A percentile compares a stretch with the other conserved stretches of the same genome.
Evolutionary conservation across 148 eudicot genomes (phyloP).

Genomic region (Gaultheria prostrata): DNA sequence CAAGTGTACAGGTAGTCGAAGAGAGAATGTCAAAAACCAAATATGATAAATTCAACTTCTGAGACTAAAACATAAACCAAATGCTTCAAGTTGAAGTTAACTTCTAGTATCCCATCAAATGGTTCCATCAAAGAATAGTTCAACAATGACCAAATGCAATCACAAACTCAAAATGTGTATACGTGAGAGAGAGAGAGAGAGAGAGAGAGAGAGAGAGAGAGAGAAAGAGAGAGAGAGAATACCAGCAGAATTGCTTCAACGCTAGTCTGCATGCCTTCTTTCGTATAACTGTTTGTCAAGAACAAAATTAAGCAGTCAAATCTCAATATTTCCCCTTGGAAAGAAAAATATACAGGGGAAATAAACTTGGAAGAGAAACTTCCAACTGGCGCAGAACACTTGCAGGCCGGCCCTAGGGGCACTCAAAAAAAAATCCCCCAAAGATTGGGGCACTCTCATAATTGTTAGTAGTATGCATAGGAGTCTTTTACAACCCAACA

Average conservation of each 20-base stretch:
- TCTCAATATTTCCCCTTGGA: not conserved
- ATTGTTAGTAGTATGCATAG: too few species aligned
- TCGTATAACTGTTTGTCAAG: constrained; percentile 52
- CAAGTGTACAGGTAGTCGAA: not conserved
- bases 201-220: not conserved
- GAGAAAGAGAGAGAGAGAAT: too few species aligned
- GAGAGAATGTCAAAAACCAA: not conserved
- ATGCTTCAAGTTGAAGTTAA: not conserved
- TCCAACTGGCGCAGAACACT: not conserved
- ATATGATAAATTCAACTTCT: not conserved
- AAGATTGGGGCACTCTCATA: too few species aligned
- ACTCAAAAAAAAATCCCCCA: too few species aligned
- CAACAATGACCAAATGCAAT: not conserved
- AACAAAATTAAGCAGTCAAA: not conserved
- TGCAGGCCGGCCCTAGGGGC: too few species aligned
- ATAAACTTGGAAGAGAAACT: not conserved
- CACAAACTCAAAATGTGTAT: not conserved
- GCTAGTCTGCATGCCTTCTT: constrained; percentile 97
- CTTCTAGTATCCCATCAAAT: not conserved
- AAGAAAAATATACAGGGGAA: not conserved
- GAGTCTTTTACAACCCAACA: too few species aligned
- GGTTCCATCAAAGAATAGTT: not conserved
- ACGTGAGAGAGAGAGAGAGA: not conserved
- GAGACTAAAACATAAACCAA: not conserved
- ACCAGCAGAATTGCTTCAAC: constrained; percentile 93